A percentile compares a stretch with the other conserved stretches of the same genome.
Evolutionary conservation across 306 rosid genomes (phyloP).

Genomic region (Gillenia trifoliata): DNA sequence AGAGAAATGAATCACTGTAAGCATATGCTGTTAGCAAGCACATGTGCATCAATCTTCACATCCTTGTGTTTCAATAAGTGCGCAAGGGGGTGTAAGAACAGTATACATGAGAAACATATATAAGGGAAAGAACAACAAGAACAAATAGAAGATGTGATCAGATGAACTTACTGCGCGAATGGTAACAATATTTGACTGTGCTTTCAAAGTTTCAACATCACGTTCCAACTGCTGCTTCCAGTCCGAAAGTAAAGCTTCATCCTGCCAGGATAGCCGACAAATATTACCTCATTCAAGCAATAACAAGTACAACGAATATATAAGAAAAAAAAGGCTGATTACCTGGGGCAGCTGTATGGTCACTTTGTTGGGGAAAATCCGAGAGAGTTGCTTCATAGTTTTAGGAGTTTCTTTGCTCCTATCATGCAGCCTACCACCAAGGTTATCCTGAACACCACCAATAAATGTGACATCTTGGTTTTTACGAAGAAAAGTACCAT

Average conservation of each 20-base stretch:
- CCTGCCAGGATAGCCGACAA: conserved; percentile 33
- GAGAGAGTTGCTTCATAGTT: conserved; percentile 68
- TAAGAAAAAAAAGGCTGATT: conserved; percentile 11
- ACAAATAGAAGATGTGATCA: conserved; percentile 1
- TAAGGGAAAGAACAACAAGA: background rate
- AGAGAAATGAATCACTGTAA: background rate
- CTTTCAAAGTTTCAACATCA: conserved; percentile 81
- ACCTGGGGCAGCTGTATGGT: conserved; percentile 88
- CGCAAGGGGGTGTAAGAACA: background rate
- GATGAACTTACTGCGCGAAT: conserved; percentile 61
- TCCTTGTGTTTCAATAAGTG: background rate
- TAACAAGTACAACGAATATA: background rate
- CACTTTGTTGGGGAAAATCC: conserved; percentile 89
- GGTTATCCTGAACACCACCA: conserved; percentile 58
- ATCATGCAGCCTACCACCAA: conserved; percentile 73
- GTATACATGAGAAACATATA: background rate
- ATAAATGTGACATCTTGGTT: conserved; percentile 8
- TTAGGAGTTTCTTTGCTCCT: conserved; percentile 82
- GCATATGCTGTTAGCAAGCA: background rate
- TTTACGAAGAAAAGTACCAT: background rate
- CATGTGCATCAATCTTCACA: background rate
- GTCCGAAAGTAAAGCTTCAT: conserved; percentile 66
- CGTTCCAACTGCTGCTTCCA: conserved; percentile 89
- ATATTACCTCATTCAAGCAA: conserved; percentile 10
- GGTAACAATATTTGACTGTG: conserved; percentile 64